Evolutionary conservation across 305 asterid genomes (phyloP).

Genomic region (Fraxinus ornus): DNA sequence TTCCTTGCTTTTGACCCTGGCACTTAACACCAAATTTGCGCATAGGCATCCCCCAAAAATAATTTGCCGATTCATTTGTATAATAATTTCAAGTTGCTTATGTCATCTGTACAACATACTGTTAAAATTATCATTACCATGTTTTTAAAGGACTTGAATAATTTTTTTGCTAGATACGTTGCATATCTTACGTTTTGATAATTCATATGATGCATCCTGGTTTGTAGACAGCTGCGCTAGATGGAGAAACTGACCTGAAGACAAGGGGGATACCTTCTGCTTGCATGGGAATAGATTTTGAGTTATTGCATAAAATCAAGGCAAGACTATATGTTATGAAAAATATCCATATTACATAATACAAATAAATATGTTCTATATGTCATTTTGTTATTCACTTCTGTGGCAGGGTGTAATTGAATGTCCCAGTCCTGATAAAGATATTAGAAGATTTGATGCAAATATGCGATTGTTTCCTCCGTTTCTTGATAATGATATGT

Average conservation of each 20-base stretch:
- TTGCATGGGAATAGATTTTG: conserved; percentile 91
- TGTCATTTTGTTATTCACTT: conserved; percentile 17
- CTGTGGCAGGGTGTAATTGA: conserved; percentile 86
- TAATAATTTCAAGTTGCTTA: neutral
- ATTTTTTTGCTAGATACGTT: neutral
- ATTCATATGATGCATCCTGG: conserved; percentile 18
- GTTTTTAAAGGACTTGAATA: conserved; percentile 1
- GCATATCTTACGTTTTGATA: conserved; percentile 16
- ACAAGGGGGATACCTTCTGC: conserved; percentile 87
- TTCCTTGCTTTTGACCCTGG: conserved; percentile 6
- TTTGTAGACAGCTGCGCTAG: conserved; percentile 89
- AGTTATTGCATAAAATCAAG: conserved; percentile 90
- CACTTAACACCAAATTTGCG: neutral
- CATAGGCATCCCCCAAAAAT: neutral
- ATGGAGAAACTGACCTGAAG: conserved; percentile 98
- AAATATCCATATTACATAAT: neutral
- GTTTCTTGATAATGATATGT: conserved; percentile 88
- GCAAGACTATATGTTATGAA: conserved; percentile 37
- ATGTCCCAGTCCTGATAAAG: conserved; percentile 93
- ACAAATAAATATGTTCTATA: neutral
- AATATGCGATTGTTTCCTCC: conserved; percentile 96
- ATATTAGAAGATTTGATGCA: conserved; percentile 92
- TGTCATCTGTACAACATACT: neutral
- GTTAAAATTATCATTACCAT: conserved; percentile 14
- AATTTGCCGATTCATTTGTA: neutral